Evolutionary conservation across 345 rosid species (phyloP).

Genomic region (Populus ilicifolia): DNA sequence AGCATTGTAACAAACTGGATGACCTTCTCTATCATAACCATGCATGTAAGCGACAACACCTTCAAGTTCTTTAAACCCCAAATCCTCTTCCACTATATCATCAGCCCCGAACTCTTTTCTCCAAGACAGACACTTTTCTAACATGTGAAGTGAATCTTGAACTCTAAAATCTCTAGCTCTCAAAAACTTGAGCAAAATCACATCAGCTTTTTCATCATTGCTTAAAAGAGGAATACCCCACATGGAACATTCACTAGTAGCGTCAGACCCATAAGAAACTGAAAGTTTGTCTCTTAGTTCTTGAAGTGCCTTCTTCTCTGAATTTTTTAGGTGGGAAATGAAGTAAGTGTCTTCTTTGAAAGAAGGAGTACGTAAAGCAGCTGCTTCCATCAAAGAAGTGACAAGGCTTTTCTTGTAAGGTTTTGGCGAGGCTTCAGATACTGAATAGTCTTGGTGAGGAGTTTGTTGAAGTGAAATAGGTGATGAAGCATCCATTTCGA

Average conservation of each 20-base stretch:
- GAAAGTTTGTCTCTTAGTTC: conserved; percentile 64
- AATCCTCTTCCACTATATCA: conserved; percentile 61
- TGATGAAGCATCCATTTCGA: conserved; percentile 30
- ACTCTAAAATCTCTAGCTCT: conserved; percentile 86
- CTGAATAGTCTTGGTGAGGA: conserved; percentile 16
- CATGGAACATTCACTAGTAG: conserved; percentile 39
- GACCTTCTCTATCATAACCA: conserved; percentile 77
- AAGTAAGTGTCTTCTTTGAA: conserved; percentile 87
- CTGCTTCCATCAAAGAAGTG: conserved; percentile 68
- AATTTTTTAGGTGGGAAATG: conserved; percentile 60
- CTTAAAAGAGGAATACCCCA: conserved; percentile 73
- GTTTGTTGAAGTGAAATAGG: conserved; percentile 42
- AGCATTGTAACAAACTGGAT: conserved; percentile 93
- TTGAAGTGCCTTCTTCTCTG: conserved; percentile 69
- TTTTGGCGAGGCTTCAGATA: conserved; percentile 33
- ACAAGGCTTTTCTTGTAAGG: conserved; percentile 68
- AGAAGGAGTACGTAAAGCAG: conserved; percentile 58
- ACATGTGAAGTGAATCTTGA: conserved; percentile 55
- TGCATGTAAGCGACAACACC: conserved; percentile 86
- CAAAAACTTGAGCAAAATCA: conserved; percentile 76
- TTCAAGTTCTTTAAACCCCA: conserved; percentile 85
- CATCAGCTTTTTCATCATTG: conserved; percentile 68
- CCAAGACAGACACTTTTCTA: conserved; percentile 77
- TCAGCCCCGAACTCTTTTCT: conserved; percentile 75
- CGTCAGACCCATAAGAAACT: conserved; percentile 24